These are phyloP conservation scores for Mortierella alpina DNA, from an alignment of 192 early-diverging fungal species.

Conservation along the genomic window DNA sequence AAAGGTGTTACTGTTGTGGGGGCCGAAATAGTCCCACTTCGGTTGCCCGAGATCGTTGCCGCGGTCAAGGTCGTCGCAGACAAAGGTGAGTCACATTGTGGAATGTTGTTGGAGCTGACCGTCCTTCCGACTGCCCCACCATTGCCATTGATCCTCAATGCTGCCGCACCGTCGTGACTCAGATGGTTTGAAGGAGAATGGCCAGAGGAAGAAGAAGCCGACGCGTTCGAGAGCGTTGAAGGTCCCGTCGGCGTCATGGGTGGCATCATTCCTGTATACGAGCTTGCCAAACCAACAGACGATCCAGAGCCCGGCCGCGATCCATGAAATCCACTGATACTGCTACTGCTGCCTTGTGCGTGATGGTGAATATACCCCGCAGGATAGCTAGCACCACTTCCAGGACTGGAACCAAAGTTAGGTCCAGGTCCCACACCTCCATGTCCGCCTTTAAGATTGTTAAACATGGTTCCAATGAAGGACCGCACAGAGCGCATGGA, in stretches of 20 bases:
- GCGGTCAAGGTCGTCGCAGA: constrained; percentile 18
- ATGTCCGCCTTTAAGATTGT: constrained; percentile 30
- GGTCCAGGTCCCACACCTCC: constrained; percentile 18
- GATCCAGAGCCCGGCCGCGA: constrained; percentile 48
- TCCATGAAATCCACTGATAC: constrained; percentile 43
- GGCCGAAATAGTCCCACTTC: constrained; percentile 6
- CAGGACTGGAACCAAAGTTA: constrained; percentile 6
- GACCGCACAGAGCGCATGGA: constrained; percentile 50
- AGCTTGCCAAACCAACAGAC: constrained; percentile 32
- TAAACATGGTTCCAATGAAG: constrained; percentile 51
- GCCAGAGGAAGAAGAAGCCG: constrained; percentile 6
- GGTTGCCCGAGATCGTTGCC: constrained; percentile 8
- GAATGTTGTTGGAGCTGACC: background rate
- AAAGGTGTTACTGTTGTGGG: background rate
- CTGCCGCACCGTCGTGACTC: background rate
- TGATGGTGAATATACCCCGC: constrained; percentile 43
- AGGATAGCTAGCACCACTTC: constrained; percentile 20
- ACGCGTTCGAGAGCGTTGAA: constrained; percentile 22
- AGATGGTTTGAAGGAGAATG: background rate
- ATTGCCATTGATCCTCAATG: background rate
- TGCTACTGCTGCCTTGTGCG: constrained; percentile 45
- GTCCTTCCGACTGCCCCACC: constrained; percentile 5
- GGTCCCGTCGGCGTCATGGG: constrained; percentile 26
- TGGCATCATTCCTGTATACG: constrained; percentile 33
- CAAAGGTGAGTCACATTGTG: constrained; percentile 15